Evolutionary conservation across 169 alveolate species (phyloP), one percentile per base, ranked within the genome.

Genomic region (Plasmodium falciparum): DNA sequence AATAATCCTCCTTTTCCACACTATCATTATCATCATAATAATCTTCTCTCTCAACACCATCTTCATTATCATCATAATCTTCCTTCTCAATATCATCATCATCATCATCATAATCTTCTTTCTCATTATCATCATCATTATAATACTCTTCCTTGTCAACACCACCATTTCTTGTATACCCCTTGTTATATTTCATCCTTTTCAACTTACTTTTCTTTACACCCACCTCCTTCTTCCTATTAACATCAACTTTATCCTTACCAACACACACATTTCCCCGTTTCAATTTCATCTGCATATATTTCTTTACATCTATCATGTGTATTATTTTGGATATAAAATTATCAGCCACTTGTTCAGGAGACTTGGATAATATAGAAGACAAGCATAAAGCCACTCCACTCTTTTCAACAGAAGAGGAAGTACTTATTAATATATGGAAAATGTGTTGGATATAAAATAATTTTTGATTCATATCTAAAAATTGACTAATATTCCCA

Each of bases 401-500:
- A 24, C 88, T 86, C 56, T 86, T 86, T 73, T 86, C 92, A 22
- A 86, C 88, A 26, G 88, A 72, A 29, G 86, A 70, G 13, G n/a
- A 13, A 1, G 86, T 62, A 26, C 49, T 86, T 45, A 72, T 43
- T 13, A 86, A 59, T 65, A 86, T 86, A 56, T 86, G 45, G 71
- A 86, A 86, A 59, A 86, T 59, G 20, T 71, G 52, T 39, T 86
- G 92, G 15, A 86, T 86, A 56, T 86, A 86, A 65, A 66, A 86
- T 15, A 86, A 65, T 66, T 86, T 70, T 13, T 33, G 72, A 17
- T 86, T 86, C 20, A 47, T 52, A 72, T 86, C 92, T 49, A 86
- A 59, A 65, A 47, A 72, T 17, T 66, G 65, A 47, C 73, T 52
- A 59, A 86, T 72, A 33, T 86, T 86, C 47, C 92, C 92, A 43